Evolutionary conservation across 169 alveolate species (phyloP).

Genomic region (Perkinsus olseni): DNA sequence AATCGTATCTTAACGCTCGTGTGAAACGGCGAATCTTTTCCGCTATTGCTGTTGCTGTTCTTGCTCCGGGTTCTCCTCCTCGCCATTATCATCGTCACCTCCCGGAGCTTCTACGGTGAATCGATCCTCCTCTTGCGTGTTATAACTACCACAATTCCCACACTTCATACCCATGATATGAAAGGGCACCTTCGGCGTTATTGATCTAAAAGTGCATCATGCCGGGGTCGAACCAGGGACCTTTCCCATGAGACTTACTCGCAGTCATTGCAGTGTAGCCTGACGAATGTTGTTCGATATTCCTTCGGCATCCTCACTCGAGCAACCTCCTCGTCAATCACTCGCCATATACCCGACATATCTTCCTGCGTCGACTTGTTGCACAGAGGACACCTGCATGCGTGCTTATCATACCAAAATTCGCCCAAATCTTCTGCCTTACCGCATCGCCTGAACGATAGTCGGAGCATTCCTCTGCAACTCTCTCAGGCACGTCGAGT

Average conservation of each 20-base stretch:
- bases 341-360: constrained; percentile 26
- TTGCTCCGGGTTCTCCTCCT: too few relatives aligned
- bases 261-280: constrained; percentile 32
- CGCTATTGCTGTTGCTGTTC: too few relatives aligned
- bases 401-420: not conserved
- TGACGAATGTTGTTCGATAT: constrained; percentile 12
- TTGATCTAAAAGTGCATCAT: not conserved
- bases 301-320: constrained; percentile 23
- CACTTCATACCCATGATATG: constrained; percentile 32
- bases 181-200: constrained; percentile 11
- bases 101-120: not conserved
- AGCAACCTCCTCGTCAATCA: constrained; percentile 29
- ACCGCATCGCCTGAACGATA: not conserved
- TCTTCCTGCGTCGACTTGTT: constrained; percentile 5
- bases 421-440: not conserved
- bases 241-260: not conserved
- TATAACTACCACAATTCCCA: constrained; percentile 26
- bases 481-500: not conserved
- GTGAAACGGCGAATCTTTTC: too few relatives aligned
- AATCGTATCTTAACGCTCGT: too few relatives aligned
- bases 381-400: not conserved
- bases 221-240: not conserved
- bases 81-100: too few relatives aligned
- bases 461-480: not conserved
- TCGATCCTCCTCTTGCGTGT: constrained; percentile 22